Evolutionary conservation across 2,329 filamentous ascomycete genomes (phyloP).

Genomic region (Hymenoscyphus fructigenus): DNA sequence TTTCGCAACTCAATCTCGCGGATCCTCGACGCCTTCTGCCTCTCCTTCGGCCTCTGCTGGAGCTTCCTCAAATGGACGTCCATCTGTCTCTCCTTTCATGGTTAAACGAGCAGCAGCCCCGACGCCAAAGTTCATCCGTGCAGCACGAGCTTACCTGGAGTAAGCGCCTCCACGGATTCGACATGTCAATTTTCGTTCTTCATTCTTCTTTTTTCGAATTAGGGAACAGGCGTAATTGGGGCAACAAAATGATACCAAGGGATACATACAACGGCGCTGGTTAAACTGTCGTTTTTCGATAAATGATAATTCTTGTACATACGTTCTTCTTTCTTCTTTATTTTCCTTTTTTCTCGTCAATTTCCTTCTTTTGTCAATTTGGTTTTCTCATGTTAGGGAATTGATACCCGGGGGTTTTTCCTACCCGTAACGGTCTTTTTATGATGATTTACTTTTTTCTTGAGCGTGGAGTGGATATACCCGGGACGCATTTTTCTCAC

Average conservation of each 20-base stretch:
- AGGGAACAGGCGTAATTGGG: background rate
- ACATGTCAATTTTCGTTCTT: background rate
- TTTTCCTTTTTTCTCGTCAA: too few relatives aligned
- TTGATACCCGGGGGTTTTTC: background rate
- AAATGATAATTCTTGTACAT: background rate
- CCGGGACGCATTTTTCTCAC: background rate
- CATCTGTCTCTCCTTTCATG: background rate
- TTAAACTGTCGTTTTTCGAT: background rate
- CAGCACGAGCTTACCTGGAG: background rate
- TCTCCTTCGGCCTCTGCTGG: background rate
- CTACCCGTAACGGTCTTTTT: background rate
- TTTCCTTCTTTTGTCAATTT: background rate
- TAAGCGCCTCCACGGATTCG: background rate
- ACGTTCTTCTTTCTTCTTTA: background rate
- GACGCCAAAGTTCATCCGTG: background rate
- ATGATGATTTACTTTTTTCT: background rate
- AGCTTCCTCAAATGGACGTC: background rate
- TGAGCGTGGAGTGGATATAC: background rate
- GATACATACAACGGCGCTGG: background rate
- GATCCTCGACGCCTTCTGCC: background rate
- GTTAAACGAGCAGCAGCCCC: background rate
- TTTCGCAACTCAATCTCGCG: background rate
- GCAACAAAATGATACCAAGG: background rate
- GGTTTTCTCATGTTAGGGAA: background rate
- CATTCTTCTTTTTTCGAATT: background rate